phyloP scores from a whole-genome alignment of 176 grass and related monocot genomes.

The Zoysia pacifica region DNA sequence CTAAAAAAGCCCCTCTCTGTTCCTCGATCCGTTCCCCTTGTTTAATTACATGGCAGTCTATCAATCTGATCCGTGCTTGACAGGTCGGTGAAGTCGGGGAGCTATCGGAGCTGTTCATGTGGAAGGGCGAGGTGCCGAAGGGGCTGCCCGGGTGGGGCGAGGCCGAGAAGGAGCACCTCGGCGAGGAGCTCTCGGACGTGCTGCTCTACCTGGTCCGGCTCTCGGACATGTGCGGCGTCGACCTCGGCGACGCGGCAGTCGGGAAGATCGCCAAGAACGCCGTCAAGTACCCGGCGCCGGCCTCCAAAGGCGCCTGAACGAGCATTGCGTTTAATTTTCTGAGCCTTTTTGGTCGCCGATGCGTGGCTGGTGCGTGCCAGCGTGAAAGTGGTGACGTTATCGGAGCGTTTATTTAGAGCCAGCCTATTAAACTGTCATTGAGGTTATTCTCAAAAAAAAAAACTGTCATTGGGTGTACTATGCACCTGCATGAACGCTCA shows the following conservation, averaged over 20 bases:
- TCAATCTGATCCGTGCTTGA: background rate
- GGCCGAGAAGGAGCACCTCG: constrained; percentile 73
- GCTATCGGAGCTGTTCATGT: constrained; percentile 91
- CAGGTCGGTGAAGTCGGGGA: constrained; percentile 79
- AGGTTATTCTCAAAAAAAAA: no score
- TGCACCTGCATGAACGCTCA: no score
- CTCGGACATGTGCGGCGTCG: constrained; percentile 80
- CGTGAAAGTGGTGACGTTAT: no score
- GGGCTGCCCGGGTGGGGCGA: constrained; percentile 63
- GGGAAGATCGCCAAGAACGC: constrained; percentile 84
- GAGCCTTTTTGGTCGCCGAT: no score
- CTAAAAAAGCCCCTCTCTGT: no score
- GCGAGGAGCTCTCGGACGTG: constrained; percentile 84
- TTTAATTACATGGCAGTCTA: no score
- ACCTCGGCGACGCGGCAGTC: constrained; percentile 63
- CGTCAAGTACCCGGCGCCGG: constrained; percentile 64
- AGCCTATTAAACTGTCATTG: no score
- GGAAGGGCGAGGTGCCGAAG: constrained; percentile 74
- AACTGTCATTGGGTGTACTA: no score
- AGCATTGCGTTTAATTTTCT: no score
- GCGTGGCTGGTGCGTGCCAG: no score
- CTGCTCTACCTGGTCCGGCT: constrained; percentile 78
- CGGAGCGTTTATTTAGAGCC: no score
- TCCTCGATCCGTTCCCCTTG: no score
- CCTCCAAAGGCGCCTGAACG: constrained; percentile 27